A percentile compares a stretch with the other conserved stretches of the same genome.
These are phyloP conservation scores for Claviceps pazoutovae DNA, from an alignment of 2,329 filamentous ascomycete genomes.

Conservation along the genomic window DNA sequence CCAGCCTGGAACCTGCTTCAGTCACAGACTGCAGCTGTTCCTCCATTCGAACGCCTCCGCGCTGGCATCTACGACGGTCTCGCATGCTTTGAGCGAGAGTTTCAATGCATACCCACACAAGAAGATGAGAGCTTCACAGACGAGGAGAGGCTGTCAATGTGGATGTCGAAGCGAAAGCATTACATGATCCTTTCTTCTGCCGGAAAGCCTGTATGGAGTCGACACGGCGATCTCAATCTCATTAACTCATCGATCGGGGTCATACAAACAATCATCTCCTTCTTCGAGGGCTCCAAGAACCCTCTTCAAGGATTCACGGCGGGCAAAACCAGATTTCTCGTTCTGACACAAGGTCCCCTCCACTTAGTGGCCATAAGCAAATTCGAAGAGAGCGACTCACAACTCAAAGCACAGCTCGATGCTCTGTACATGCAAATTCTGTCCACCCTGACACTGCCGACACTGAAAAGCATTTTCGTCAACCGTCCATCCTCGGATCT, in stretches of 20 bases:
- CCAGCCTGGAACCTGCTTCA: constrained; percentile 55
- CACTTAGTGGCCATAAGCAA: constrained; percentile 90
- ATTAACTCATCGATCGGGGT: constrained; percentile 92
- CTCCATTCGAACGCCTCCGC: constrained; percentile 44
- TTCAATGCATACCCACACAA: constrained; percentile 55
- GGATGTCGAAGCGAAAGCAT: constrained; percentile 91
- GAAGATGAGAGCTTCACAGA: constrained; percentile 28
- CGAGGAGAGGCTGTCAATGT: constrained; percentile 51
- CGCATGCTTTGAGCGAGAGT: constrained; percentile 60
- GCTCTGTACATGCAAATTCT: constrained; percentile 97
- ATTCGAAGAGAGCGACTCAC: constrained; percentile 79
- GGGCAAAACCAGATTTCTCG: constrained; percentile 72
- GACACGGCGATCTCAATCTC: constrained; percentile 78
- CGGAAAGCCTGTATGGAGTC: constrained; percentile 92
- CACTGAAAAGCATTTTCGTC: constrained; percentile 73
- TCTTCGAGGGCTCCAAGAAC: constrained; percentile 73
- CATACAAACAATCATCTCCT: constrained; percentile 94
- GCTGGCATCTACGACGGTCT: constrained; percentile 37
- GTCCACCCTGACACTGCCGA: constrained; percentile 83
- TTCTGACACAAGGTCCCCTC: constrained; percentile 71
- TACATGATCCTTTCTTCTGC: constrained; percentile 93
- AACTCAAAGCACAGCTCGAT: constrained; percentile 77
- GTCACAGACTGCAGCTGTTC: constrained; percentile 44
- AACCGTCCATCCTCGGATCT: constrained; percentile 89
- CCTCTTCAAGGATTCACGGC: constrained; percentile 73